Base-by-base conservation (phyloP, 1,284 basidiomycete genomes). In the Sporisorium scitamineum region DNA sequence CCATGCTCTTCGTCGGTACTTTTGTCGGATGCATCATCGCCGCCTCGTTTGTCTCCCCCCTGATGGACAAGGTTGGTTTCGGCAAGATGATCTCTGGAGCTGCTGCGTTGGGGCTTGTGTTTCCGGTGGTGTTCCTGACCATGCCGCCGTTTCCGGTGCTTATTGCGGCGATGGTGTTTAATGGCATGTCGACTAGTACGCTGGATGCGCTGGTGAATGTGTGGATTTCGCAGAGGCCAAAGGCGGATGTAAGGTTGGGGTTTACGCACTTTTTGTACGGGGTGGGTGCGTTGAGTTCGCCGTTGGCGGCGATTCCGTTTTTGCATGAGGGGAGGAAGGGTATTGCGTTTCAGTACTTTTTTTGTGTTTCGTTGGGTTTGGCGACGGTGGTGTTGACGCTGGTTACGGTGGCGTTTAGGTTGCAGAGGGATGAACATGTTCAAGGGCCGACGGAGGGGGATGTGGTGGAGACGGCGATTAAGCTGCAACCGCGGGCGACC, bases 181-280 rank as follows among this genome's bases (percentile, higher is more conserved):
- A 53, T 10, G 76, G 78, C 50, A 52, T 63, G 53, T 59, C 55
- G 11, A 72, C 54, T 34, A 61, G 58, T 2, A 62, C 61, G 20
- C 18, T 76, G 37, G 74, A 73, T 24, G 62, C 77, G 26, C 42
- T 76, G 26, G 66, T 64, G 26, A 80, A 79, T 26, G 62, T 70
- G 0, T 80, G 65, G 65, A 73, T 78, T 47, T 54, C 62, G 18
- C 58, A 61, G 26, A 53, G 79, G 18, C 79, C 79, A 2, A 58
- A 61, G 10, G 54, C 73, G n/a, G 41, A 69, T 27, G 62, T 80
- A 5, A 57, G 76, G 16, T 45, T 80, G n/a, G 74, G 74, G 2
- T 45, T 74, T 29, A 29, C 65, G 14, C 74, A 79, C n/a, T 79
- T 76, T 26, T 31, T 73, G n/a, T 80, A 80, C 39, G 79, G 79